Conservation (phyloP, 1,284 basidiomycete genomes). For the Trametes hirsuta region DNA sequence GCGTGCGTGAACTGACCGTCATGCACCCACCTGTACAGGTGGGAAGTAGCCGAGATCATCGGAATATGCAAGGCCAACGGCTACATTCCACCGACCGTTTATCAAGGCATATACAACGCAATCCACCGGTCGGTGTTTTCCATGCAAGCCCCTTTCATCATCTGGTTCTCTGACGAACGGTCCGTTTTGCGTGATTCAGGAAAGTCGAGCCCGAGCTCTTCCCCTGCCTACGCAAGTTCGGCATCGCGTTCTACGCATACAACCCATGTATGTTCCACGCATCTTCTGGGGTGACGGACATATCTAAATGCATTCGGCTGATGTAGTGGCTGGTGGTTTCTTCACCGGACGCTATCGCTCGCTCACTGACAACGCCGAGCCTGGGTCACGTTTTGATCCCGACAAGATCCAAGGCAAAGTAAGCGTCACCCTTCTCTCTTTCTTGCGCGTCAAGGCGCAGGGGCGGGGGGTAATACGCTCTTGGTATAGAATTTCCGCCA, state of each 20-base stretch:
- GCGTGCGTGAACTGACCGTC: too few species aligned
- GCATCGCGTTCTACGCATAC: slow-evolving; percentile 63
- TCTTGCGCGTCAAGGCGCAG: slow-evolving; percentile 18
- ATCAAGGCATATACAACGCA: slow-evolving; percentile 69
- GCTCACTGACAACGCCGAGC: slow-evolving; percentile 35
- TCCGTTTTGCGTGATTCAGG: not conserved
- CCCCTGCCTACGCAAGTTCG: slow-evolving; percentile 64
- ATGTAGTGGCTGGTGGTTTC: slow-evolving; percentile 40
- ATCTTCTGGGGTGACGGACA: too few species aligned
- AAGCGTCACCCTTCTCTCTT: not conserved
- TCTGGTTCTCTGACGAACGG: too few species aligned
- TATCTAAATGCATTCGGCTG: slow-evolving; percentile 4
- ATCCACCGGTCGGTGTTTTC: slow-evolving; percentile 33
- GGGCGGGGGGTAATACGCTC: not conserved
- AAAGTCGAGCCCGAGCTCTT: slow-evolving; percentile 62
- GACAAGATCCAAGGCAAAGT: slow-evolving; percentile 37
- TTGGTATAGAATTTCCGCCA: slow-evolving; percentile 31
- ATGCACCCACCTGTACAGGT: slow-evolving; percentile 26
- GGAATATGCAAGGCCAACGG: slow-evolving; percentile 55
- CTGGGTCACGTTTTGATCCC: slow-evolving; percentile 46
- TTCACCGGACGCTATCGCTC: slow-evolving; percentile 41
- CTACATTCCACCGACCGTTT: slow-evolving; percentile 66
- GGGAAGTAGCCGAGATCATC: slow-evolving; percentile 70
- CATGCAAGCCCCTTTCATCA: not conserved
- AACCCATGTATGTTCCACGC: slow-evolving; percentile 44